Percentiles rank a stretch among this genome's conserved stretches.
phyloP scores from a whole-genome alignment of 305 asterid species.

The Fraxinus xanthoxyloides region DNA sequence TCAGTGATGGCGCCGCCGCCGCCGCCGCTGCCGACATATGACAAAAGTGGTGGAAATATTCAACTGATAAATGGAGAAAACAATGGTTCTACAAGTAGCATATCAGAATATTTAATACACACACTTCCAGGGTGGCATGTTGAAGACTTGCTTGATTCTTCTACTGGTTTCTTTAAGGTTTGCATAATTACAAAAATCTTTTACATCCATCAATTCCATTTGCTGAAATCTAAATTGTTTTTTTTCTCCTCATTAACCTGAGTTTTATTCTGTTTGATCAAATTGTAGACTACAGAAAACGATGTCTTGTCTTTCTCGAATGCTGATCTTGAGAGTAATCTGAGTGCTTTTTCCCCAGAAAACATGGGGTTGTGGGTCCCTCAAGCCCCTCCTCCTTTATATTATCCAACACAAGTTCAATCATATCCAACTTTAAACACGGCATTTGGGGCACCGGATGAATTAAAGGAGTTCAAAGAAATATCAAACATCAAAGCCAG shows the following conservation, averaged over 20 bases:
- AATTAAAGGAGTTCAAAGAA: constrained; percentile 37
- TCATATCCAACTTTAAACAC: constrained; percentile 33
- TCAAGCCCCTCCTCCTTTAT: constrained; percentile 37
- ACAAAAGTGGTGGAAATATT: background rate
- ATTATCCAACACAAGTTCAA: constrained; percentile 33
- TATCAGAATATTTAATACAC: constrained; percentile 73
- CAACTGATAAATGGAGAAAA: constrained; percentile 29
- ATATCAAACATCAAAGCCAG: constrained; percentile 28
- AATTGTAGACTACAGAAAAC: constrained; percentile 42
- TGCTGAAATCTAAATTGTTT: too few species aligned
- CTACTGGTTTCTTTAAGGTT: constrained; percentile 60
- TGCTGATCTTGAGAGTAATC: constrained; percentile 28
- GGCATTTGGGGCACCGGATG: constrained; percentile 47
- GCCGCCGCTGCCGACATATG: background rate
- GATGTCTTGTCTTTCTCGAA: constrained; percentile 54
- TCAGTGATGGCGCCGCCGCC: too few species aligned
- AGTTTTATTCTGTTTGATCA: background rate
- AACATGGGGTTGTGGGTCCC: constrained; percentile 69
- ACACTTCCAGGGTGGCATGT: constrained; percentile 87
- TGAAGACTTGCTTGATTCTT: constrained; percentile 68
- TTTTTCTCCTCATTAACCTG: too few species aligned
- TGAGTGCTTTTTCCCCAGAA: constrained; percentile 36
- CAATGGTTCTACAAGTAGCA: constrained; percentile 43
- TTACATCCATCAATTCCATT: background rate
- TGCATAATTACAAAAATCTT: constrained; percentile 7